Conservation (phyloP, 2,329 filamentous ascomycete species). For the Botrytis squamosa region DNA sequence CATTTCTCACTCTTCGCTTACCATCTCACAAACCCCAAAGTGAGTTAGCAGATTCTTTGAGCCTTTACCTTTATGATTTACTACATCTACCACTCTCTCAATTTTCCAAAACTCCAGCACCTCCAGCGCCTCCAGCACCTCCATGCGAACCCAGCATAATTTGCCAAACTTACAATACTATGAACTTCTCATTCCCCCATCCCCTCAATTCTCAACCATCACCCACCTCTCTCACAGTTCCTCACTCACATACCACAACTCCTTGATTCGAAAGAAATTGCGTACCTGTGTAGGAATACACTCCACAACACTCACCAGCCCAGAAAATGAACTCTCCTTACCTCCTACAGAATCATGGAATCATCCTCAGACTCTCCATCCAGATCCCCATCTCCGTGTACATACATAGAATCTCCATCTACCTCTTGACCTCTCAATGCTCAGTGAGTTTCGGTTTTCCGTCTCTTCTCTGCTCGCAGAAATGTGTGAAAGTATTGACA, state of each 20-base stretch:
- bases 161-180: too few species aligned
- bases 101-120: neutral
- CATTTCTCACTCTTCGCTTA: neutral
- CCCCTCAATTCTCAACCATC: too few species aligned
- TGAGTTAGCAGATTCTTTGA: neutral
- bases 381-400: neutral
- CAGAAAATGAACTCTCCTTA: neutral
- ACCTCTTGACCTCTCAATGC: neutral
- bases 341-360: neutral
- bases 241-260: neutral
- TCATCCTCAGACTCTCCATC: too few species aligned
- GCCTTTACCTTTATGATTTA: neutral
- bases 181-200: too few species aligned
- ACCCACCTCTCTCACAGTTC: rapidly evolving
- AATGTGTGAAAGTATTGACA: too few species aligned
- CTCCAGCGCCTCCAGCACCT: too few species aligned
- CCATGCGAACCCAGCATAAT: too few species aligned
- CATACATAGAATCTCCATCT: neutral
- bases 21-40: rapidly evolving
- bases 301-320: neutral
- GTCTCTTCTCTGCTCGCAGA: neutral
- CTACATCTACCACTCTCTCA: neutral
- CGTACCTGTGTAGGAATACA: neutral
- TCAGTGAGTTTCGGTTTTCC: neutral
- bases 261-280: neutral